These are phyloP conservation scores for Ambispora gerdemannii DNA, from an alignment of 192 early-diverging fungal genomes.

Conservation along the genomic window DNA sequence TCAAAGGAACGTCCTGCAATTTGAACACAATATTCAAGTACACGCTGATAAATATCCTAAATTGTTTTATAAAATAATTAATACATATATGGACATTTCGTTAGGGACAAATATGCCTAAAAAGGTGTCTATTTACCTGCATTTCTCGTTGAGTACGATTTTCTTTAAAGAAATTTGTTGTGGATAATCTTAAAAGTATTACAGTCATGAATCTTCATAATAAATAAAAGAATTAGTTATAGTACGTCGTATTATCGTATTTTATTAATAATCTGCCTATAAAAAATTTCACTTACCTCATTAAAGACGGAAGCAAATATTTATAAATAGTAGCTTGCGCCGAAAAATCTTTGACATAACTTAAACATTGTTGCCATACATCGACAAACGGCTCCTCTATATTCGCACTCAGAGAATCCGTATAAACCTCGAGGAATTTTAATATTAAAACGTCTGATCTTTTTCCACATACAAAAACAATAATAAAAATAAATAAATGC, in stretches of 20 bases:
- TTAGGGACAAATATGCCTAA: not conserved
- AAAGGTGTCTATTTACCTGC: constrained; percentile 32
- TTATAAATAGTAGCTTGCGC: constrained; percentile 55
- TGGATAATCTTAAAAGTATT: constrained; percentile 47
- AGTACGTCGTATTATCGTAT: constrained; percentile 13
- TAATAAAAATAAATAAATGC: not conserved
- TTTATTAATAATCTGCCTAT: not conserved
- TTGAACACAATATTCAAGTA: constrained; percentile 72
- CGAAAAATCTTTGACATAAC: constrained; percentile 61
- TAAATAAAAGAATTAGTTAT: not conserved
- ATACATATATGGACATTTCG: not conserved
- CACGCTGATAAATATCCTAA: constrained; percentile 51
- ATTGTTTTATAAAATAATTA: not conserved
- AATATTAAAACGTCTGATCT: constrained; percentile 66
- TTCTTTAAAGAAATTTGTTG: constrained; percentile 54
- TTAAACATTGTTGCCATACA: constrained; percentile 58
- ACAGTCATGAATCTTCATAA: constrained; percentile 54
- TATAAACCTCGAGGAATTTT: constrained; percentile 64
- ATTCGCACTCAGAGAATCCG: constrained; percentile 37
- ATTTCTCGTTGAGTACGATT: constrained; percentile 59
- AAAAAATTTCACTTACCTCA: constrained; percentile 37
- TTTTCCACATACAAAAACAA: too few relatives aligned
- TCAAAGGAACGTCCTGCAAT: constrained; percentile 76
- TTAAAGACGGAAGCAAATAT: constrained; percentile 58
- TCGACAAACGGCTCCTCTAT: constrained; percentile 49